Base-by-base conservation (phyloP, 305 asterid species). In the Solanum hybrid region DNA sequence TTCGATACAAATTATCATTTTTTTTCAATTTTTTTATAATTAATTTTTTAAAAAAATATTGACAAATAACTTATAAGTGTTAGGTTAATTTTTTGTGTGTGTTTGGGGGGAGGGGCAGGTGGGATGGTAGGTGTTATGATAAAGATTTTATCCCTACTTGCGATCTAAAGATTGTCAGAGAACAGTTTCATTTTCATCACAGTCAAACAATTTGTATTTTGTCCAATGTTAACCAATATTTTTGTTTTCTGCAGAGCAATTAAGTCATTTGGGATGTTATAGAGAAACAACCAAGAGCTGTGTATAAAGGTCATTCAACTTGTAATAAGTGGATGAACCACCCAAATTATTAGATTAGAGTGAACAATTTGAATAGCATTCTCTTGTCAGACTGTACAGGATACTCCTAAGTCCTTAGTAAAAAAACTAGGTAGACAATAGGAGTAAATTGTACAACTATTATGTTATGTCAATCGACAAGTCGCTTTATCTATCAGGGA, bases 401-500 rank as follows among this genome's bases (percentile, higher is more conserved):
- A 33, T 20, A 57, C 76, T 57, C 33, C 86, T 57, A 22, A 3
- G 26, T 33, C 71, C 73, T 16, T 20, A 31, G 14, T 18, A 31
- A 33, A 31, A 11, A 39, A 46, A 46, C 20, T 29, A 57, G 6
- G 22, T 29, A 51, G 88, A 34, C 51, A 85, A 11, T 64, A 85
- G 46, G 35, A 85, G 88, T 33, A 57, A 85, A 85, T 61, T 85
- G 31, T 61, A 85, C 42, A 6, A 57, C n/a, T 29, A 10, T 31
- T 29, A 85, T 11, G 12, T 57, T 31, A 51, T 85, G 10, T 37
- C 4, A 9, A 36, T 84, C 11, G 26, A 51, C 71, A 33, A 31
- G 76, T 78, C 16, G 33, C 67, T 31, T 71, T 14, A 86, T 89
- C 88, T 42, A 42, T 90, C 90, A 90, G 87, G 90, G 90, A 90